Evolutionary conservation across 345 rosid genomes (phyloP), one percentile per base, ranked within the genome.

Genomic region (Abelmoschus esculentus): DNA sequence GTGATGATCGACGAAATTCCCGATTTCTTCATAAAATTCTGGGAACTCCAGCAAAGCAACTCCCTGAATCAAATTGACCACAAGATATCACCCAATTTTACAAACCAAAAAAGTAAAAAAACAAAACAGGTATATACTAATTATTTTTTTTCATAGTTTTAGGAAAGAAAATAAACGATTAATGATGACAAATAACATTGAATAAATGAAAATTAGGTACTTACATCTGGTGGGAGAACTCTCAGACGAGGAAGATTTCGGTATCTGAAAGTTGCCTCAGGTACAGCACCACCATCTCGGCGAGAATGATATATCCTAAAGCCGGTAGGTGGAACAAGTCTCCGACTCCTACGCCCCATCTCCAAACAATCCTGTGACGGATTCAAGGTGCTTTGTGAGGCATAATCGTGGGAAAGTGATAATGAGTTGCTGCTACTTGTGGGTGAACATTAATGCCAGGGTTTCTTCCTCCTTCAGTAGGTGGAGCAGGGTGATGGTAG

Each of bases 221-320:
- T 76, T 87, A 89, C 98, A 84, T 90, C 86, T 2, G 81, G 67
- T 2, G 87, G 84, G n/a, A 80, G 67, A 70, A 75, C 80, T 88
- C 92, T 85, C 69, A 85, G 61, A 69, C 75, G 83, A 72, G 93
- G 90, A 62, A 77, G 66, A 64, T 72, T 84, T 73, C 60, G 86
- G 69, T 77, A 86, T 65, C 90, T 86, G 61, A 49, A 55, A 63
- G 77, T 67, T 54, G 80, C 68, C 79, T 72, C 87, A 38, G 84
- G 79, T 18, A 29, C 54, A 26, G 72, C 66, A 36, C 82, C 52
- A 50, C 82, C 80, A 15, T 78, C 83, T 61, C 68, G 66, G 36
- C 77, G 70, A 77, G 85, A 83, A 58, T 76, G 81, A 77, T 82
- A 80, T 66, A 81, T 81, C 82, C 87, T 77, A 26, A 82, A 61